Percentiles rank a stretch among this genome's conserved stretches.
Evolutionary conservation across 176 grass and related monocot genomes (phyloP).

Genomic region (Echinochloa phyllopogon): DNA sequence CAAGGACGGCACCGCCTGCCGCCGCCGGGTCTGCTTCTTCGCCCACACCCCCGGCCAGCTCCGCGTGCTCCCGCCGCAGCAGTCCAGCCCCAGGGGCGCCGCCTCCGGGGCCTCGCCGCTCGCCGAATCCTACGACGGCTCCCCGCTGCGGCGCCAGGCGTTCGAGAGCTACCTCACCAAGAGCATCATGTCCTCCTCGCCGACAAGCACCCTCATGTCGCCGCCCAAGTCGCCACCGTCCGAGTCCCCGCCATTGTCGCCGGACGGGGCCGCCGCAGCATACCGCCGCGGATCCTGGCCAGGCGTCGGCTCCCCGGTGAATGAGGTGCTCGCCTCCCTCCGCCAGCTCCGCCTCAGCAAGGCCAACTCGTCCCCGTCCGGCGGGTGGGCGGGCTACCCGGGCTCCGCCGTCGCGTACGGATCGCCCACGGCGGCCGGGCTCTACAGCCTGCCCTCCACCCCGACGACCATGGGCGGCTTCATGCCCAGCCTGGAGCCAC

Average conservation of each 20-base stretch:
- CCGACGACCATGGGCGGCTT: slow-evolving; percentile 33
- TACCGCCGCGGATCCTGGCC: slow-evolving; percentile 53
- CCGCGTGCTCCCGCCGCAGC: slow-evolving; percentile 70
- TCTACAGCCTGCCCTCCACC: slow-evolving; percentile 73
- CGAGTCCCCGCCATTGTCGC: slow-evolving; percentile 88
- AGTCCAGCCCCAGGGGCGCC: slow-evolving; percentile 48
- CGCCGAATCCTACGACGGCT: slow-evolving; percentile 78
- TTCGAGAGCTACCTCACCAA: slow-evolving; percentile 66
- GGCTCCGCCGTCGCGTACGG: slow-evolving; percentile 31
- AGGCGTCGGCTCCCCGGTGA: slow-evolving; percentile 51
- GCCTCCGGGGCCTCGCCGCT: neutral
- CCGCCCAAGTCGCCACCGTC: slow-evolving; percentile 66
- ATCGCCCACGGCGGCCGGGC: slow-evolving; percentile 44
- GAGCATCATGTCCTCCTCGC: slow-evolving; percentile 62
- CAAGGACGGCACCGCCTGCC: slow-evolving; percentile 88
- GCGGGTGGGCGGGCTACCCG: slow-evolving; percentile 42
- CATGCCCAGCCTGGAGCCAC: slow-evolving; percentile 40
- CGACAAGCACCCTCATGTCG: slow-evolving; percentile 75
- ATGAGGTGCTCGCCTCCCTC: slow-evolving; percentile 64
- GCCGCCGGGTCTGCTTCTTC: slow-evolving; percentile 96
- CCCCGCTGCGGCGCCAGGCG: slow-evolving; percentile 70
- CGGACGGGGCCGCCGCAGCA: slow-evolving; percentile 29
- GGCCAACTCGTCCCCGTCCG: slow-evolving; percentile 57
- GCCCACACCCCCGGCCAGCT: slow-evolving; percentile 87
- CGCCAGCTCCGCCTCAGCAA: slow-evolving; percentile 72